These are phyloP conservation scores for Trametes pubescens DNA, from an alignment of 1,284 basidiomycete genomes.

Conservation along the genomic window DNA sequence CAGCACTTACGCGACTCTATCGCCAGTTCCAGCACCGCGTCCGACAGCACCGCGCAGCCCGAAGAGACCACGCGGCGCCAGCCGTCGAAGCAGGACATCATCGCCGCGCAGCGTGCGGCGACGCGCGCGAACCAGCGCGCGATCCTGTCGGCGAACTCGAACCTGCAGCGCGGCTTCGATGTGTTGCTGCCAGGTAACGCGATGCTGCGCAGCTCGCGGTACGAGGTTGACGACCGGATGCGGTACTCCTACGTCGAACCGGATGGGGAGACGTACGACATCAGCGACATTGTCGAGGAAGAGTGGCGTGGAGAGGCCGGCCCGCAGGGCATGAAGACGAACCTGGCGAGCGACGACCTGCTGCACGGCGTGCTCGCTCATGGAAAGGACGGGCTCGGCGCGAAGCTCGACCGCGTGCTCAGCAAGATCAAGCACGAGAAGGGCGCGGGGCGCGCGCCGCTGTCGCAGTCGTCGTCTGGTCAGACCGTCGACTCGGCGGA, in stretches of 20 bases:
- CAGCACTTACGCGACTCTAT: constrained; percentile 73
- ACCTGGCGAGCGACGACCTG: constrained; percentile 60
- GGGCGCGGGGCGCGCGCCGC: constrained; percentile 35
- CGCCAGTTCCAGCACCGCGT: constrained; percentile 53
- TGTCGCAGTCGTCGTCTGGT: constrained; percentile 34
- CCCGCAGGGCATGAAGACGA: constrained; percentile 39
- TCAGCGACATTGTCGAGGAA: constrained; percentile 91
- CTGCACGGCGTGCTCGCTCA: constrained; percentile 68
- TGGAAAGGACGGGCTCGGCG: constrained; percentile 65
- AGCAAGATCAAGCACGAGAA: constrained; percentile 72
- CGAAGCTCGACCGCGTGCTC: constrained; percentile 82
- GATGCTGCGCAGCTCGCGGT: constrained; percentile 84
- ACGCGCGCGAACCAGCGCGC: constrained; percentile 87
- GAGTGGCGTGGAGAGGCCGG: constrained; percentile 69
- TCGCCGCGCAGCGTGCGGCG: constrained; percentile 89
- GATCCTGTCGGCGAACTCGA: constrained; percentile 84
- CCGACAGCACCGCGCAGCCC: constrained; percentile 50
- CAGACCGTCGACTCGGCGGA: constrained; percentile 39
- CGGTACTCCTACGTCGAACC: constrained; percentile 92
- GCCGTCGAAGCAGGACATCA: constrained; percentile 85
- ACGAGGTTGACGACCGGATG: constrained; percentile 73
- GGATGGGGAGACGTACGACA: constrained; percentile 89
- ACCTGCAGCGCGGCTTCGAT: constrained; percentile 87
- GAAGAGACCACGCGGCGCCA: constrained; percentile 49
- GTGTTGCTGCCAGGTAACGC: constrained; percentile 85